These are phyloP conservation scores for Pythium insidiosum DNA, from an alignment of 352 stramenopile species.

Conservation along the genomic window DNA sequence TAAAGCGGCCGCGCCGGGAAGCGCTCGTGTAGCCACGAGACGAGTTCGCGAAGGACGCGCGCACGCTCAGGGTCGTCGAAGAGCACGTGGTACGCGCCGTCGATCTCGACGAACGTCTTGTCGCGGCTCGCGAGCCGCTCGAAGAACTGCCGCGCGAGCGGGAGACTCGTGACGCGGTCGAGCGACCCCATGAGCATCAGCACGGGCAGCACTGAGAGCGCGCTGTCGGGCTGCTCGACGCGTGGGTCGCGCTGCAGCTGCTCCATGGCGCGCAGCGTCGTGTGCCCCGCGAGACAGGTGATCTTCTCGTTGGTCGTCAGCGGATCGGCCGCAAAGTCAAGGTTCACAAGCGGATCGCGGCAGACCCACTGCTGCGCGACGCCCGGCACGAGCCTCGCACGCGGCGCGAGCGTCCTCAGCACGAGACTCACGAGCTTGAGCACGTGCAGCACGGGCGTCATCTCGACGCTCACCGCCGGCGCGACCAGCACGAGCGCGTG, in stretches of 20 bases:
- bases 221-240: slow-evolving; percentile 5
- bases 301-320: slow-evolving; percentile 7
- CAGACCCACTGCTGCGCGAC: slow-evolving; percentile 12
- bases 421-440: slow-evolving; percentile 1
- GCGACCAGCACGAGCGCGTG: slow-evolving; percentile 3
- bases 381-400: slow-evolving; percentile 8
- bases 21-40: slow-evolving; percentile 32
- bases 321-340: slow-evolving; percentile 12
- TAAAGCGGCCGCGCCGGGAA: no score
- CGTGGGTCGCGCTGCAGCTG: slow-evolving; percentile 3
- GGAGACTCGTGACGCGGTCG: slow-evolving; percentile 18
- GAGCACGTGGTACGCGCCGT: slow-evolving; percentile 41
- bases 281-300: slow-evolving; percentile 11
- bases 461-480: slow-evolving; percentile 11
- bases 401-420: slow-evolving; percentile 8
- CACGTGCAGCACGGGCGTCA: slow-evolving; percentile 5
- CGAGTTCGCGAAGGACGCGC: slow-evolving; percentile 28
- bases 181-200: slow-evolving; percentile 12
- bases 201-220: slow-evolving; percentile 7
- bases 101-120: slow-evolving; percentile 55
- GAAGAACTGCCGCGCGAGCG: slow-evolving; percentile 37
- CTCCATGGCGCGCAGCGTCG: slow-evolving; percentile 10
- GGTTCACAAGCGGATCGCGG: slow-evolving; percentile 4
- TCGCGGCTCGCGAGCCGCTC: slow-evolving; percentile 24
- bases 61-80: slow-evolving; percentile 59